phyloP scores from a whole-genome alignment of 2,329 filamentous ascomycete species.

The Zymoseptoria ardabiliae region DNA sequence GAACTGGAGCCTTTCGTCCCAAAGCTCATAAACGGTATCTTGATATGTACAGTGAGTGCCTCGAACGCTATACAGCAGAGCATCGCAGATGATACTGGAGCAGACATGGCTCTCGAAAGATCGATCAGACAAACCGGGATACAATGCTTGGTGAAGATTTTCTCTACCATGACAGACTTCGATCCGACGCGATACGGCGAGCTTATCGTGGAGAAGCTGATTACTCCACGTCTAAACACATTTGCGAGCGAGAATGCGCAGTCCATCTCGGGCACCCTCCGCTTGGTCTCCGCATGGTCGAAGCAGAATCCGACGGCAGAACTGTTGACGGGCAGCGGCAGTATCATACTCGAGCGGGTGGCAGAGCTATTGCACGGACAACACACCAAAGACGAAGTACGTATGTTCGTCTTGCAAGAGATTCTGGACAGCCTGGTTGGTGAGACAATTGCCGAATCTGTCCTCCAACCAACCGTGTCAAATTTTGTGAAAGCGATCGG shows the following conservation, averaged over 20 bases:
- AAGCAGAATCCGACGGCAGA: constrained; percentile 57
- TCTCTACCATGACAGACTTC: constrained; percentile 62
- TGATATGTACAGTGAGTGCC: constrained; percentile 62
- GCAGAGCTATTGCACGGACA: constrained; percentile 63
- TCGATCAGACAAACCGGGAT: constrained; percentile 64
- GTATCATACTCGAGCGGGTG: constrained; percentile 57
- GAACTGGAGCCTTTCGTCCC: constrained; percentile 62
- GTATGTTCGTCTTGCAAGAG: constrained; percentile 65
- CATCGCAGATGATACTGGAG: constrained; percentile 21
- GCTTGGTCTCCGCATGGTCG: constrained; percentile 76
- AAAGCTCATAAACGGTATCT: constrained; percentile 64
- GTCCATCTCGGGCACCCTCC: constrained; percentile 74
- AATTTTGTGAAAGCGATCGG: constrained; percentile 52
- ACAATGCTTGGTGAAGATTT: constrained; percentile 74
- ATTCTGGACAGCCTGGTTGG: constrained; percentile 65
- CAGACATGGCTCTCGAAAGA: constrained; percentile 52
- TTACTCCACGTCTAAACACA: constrained; percentile 69
- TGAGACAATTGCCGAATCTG: constrained; percentile 47
- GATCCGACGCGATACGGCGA: constrained; percentile 67
- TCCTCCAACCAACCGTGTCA: constrained; percentile 61
- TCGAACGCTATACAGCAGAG: constrained; percentile 27
- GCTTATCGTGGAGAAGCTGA: constrained; percentile 63
- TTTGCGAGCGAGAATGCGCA: constrained; percentile 82
- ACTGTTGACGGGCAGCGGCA: constrained; percentile 60
- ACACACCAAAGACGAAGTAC: constrained; percentile 80